These are phyloP conservation scores for Umbelopsis ramanniana DNA, from an alignment of 192 early-diverging fungal genomes.

Conservation along the genomic window DNA sequence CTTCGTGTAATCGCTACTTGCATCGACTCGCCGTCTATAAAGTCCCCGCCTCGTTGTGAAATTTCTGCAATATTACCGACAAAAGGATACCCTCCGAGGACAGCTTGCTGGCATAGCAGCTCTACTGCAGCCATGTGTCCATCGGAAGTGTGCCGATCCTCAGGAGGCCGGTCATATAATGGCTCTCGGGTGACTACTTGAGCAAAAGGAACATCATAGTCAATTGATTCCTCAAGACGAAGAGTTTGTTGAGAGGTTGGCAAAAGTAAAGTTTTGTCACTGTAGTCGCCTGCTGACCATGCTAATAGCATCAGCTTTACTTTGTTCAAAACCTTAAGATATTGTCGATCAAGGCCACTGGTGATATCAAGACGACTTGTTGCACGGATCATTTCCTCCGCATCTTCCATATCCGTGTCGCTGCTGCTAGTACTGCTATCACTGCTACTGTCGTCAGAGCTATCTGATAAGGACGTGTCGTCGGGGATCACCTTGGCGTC, in stretches of 20 bases:
- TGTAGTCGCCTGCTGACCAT: neutral
- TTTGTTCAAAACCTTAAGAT: neutral
- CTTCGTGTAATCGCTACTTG: conserved; percentile 49
- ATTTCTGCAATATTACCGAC: conserved; percentile 48
- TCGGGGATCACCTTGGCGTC: neutral
- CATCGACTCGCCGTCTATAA: conserved; percentile 52
- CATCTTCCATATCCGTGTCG: conserved; percentile 19
- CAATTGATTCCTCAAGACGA: neutral
- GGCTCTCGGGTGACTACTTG: conserved; percentile 9
- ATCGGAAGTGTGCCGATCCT: neutral
- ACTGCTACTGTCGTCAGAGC: conserved; percentile 20
- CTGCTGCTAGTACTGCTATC: neutral
- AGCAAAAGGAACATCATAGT: conserved; percentile 38
- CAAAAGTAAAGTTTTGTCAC: neutral
- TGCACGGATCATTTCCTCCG: conserved; percentile 7
- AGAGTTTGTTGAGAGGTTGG: neutral
- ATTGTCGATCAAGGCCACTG: conserved; percentile 1
- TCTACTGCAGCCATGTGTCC: conserved; percentile 35
- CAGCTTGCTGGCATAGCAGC: conserved; percentile 53
- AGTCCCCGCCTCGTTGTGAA: conserved; percentile 49
- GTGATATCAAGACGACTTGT: conserved; percentile 12
- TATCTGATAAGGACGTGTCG: neutral
- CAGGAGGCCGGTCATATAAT: neutral
- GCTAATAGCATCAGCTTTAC: neutral
- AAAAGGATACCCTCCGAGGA: conserved; percentile 58